These are phyloP conservation scores for Hypoxylon sp. DNA, from an alignment of 2,329 filamentous ascomycete species.

Conservation along the genomic window DNA sequence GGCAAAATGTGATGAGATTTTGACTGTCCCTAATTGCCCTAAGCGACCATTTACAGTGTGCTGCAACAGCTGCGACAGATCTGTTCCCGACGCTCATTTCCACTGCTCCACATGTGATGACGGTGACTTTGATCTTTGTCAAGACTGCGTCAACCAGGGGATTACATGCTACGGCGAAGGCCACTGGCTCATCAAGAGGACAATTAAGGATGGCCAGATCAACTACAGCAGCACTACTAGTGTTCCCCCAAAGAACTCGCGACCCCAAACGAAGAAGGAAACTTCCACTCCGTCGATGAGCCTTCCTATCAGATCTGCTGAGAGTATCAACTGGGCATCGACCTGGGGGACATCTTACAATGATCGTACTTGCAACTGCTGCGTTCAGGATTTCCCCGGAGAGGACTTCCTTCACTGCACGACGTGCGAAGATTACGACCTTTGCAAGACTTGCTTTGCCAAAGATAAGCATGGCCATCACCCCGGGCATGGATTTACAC, in stretches of 20 bases:
- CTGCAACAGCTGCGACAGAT: slow-evolving; percentile 89
- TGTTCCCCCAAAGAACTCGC: slow-evolving; percentile 73
- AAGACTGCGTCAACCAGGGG: slow-evolving; percentile 79
- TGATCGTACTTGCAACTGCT: slow-evolving; percentile 76
- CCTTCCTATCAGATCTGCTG: slow-evolving; percentile 42
- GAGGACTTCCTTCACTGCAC: slow-evolving; percentile 87
- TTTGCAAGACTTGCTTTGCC: slow-evolving; percentile 86
- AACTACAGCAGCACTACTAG: slow-evolving; percentile 91
- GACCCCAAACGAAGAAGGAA: slow-evolving; percentile 44
- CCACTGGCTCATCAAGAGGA: slow-evolving; percentile 96
- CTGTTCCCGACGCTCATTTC: slow-evolving; percentile 86
- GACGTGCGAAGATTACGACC: slow-evolving; percentile 88
- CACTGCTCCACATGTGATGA: slow-evolving; percentile 95
- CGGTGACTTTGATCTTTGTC: slow-evolving; percentile 95
- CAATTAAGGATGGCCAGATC: slow-evolving; percentile 81
- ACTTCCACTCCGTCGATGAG: slow-evolving; percentile 17
- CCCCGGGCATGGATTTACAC: slow-evolving; percentile 83
- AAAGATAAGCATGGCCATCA: slow-evolving; percentile 88
- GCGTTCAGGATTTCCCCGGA: slow-evolving; percentile 78
- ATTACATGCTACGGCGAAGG: slow-evolving; percentile 80
- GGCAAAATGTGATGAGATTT: slow-evolving; percentile 7
- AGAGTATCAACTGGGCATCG: slow-evolving; percentile 3
- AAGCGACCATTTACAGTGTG: slow-evolving; percentile 80
- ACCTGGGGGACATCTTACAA: slow-evolving; percentile 35
- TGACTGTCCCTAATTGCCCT: slow-evolving; percentile 33